Base-by-base conservation (phyloP, 2,329 filamentous ascomycete genomes). In the Incumbomyces lentus region DNA sequence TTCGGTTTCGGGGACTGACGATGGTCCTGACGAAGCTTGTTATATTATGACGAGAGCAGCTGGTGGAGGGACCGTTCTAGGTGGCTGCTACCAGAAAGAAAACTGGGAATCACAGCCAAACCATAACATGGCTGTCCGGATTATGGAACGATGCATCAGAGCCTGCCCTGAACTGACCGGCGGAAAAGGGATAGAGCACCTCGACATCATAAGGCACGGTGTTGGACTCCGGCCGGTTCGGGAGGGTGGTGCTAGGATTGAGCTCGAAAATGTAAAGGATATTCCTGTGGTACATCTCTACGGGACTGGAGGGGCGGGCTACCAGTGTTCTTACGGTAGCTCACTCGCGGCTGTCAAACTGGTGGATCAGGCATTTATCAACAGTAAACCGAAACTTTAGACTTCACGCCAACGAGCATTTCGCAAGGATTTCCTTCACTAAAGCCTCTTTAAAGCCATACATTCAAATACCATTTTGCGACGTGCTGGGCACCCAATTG, bases 41-140 rank as follows among this genome's bases (percentile, higher is more conserved):
- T 95, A 95, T 62, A 73, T 84, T 39, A 95, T 95, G 88, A 80
- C 79, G 58, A 76, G 88, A 22, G 84, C 87, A 1, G 61, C 62
- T 42, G 76, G 80, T 13, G 89, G 88, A 14, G 88, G 89, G 10
- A 92, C 86, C 0, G 74, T 95, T 35, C 69, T 95, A 2, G 89
- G 88, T n/a, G 88, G 89, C 1, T 90, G 82, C 39, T 84, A 93
- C 58, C 81, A 88, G 61, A 77, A 82, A 56, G 75, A 80, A 19
- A 83, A 80, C 58, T 94, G 86, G 22, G 22, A 26, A 26, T 26
- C 22, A 26, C 22, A 26, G 22, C 22, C 22, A 26, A 8, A 26
- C 8, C 22, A 4, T 4, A 8, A 8, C 22, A 5, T 26, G 22
- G 22, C 22, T 26, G 8, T 26, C 8, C 22, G 22, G 8, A 26